phyloP scores from a whole-genome alignment of 257 asterid genomes.

The Lycium barbarum region DNA sequence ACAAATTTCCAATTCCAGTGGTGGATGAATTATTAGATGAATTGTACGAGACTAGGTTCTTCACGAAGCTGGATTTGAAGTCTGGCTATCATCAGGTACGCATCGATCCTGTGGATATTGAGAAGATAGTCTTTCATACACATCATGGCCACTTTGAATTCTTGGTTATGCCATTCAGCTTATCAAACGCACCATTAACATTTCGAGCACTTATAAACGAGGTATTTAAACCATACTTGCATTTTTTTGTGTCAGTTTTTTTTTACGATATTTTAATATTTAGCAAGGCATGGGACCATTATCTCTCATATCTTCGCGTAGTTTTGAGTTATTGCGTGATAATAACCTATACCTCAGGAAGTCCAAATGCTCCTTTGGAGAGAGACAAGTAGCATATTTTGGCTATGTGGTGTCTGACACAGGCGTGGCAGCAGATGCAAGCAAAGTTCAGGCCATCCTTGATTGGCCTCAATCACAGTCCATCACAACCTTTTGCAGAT shows the following conservation, averaged over 20 bases:
- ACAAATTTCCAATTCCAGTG: background rate
- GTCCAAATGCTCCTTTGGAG: background rate
- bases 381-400: background rate
- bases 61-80: too few species aligned
- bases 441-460: background rate
- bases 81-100: too few species aligned
- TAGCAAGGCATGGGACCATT: background rate
- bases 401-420: background rate
- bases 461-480: slow-evolving; percentile 24
- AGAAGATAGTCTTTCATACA: background rate
- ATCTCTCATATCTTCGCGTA: background rate
- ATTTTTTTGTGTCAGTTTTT: background rate
- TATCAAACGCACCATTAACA: background rate
- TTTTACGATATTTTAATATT: background rate
- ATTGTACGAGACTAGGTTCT: background rate
- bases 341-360: background rate
- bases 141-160: background rate
- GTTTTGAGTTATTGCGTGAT: background rate
- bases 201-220: background rate
- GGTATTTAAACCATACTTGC: background rate
- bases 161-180: background rate
- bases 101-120: background rate
- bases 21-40: background rate
- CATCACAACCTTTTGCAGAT: background rate
- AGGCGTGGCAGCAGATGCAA: slow-evolving; percentile 18